Evolutionary conservation across 768 basidiomycete species (phyloP).

Genomic region (Kwoniella sp.): DNA sequence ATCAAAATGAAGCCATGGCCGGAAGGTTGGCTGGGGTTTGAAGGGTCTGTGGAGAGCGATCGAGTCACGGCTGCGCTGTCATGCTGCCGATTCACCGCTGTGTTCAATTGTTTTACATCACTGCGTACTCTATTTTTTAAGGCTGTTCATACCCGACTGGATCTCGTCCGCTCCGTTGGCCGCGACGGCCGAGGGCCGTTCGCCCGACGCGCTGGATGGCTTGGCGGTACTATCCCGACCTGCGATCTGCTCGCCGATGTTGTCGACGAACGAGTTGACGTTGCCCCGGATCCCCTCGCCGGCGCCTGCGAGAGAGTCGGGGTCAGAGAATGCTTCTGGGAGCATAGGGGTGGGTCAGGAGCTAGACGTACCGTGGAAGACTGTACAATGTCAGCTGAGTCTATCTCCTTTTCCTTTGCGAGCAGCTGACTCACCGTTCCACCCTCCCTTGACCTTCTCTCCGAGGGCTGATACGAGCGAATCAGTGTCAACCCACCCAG

Average conservation of each 20-base stretch:
- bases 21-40: background rate
- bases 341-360: background rate
- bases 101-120: background rate
- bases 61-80: background rate
- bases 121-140: slow-evolving; percentile 17
- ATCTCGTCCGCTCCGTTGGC: slow-evolving; percentile 33
- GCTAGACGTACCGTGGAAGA: slow-evolving; percentile 24
- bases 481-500: background rate
- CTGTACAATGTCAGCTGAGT: slow-evolving; percentile 2
- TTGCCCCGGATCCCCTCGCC: slow-evolving; percentile 37
- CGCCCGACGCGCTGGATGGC: slow-evolving; percentile 7
- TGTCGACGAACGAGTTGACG: slow-evolving; percentile 34
- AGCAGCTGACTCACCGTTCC: slow-evolving; percentile 19
- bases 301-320: slow-evolving; percentile 22
- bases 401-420: background rate
- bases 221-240: slow-evolving; percentile 4
- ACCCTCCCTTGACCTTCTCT: slow-evolving; percentile 31
- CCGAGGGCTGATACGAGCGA: slow-evolving; percentile 15
- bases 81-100: background rate
- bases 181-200: slow-evolving; percentile 22
- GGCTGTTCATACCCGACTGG: slow-evolving; percentile 16
- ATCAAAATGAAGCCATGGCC: slow-evolving; percentile 10
- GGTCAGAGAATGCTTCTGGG: background rate
- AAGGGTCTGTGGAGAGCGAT: background rate
- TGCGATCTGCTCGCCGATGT: slow-evolving; percentile 25